Evolutionary conservation across 2,329 filamentous ascomycete species (phyloP).

Genomic region (Fusarium fracticaudum): DNA sequence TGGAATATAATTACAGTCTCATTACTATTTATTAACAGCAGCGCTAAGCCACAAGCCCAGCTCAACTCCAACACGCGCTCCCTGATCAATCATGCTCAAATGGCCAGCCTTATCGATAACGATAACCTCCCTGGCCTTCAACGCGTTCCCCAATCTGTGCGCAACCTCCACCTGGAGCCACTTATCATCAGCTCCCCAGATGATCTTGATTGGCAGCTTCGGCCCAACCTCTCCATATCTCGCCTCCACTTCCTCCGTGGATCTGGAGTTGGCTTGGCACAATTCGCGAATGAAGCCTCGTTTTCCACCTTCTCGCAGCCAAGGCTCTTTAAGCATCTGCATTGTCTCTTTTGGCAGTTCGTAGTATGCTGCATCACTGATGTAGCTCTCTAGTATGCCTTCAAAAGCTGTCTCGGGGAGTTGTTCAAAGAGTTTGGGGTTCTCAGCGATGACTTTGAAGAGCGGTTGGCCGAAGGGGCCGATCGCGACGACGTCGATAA

Average conservation of each 20-base stretch:
- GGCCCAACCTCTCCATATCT: slow-evolving; percentile 49
- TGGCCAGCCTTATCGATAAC: slow-evolving; percentile 53
- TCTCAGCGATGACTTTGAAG: slow-evolving; percentile 53
- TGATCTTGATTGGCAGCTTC: slow-evolving; percentile 51
- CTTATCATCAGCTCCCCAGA: slow-evolving; percentile 55
- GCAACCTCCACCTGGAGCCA: slow-evolving; percentile 56
- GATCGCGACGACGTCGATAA: slow-evolving; percentile 55
- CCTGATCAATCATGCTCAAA: slow-evolving; percentile 56
- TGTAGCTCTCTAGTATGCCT: slow-evolving; percentile 53
- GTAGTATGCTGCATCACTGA: slow-evolving; percentile 49
- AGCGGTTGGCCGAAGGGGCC: slow-evolving; percentile 55
- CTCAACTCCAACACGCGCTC: slow-evolving; percentile 51
- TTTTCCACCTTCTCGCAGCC: slow-evolving; percentile 44
- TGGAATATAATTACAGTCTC: too few relatives aligned
- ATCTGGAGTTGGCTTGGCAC: slow-evolving; percentile 41
- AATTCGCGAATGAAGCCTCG: slow-evolving; percentile 54
- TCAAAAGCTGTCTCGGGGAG: slow-evolving; percentile 48
- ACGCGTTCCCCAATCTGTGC: slow-evolving; percentile 38
- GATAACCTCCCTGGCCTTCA: slow-evolving; percentile 47
- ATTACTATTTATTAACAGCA: fast-evolving
- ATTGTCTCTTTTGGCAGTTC: slow-evolving; percentile 46
- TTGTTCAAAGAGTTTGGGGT: slow-evolving; percentile 48
- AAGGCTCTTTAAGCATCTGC: slow-evolving; percentile 50
- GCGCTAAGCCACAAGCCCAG: slow-evolving; percentile 46
- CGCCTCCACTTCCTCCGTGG: slow-evolving; percentile 47